Conservation (phyloP, 305 asterid species). For the Caryopteris hybrid region DNA sequence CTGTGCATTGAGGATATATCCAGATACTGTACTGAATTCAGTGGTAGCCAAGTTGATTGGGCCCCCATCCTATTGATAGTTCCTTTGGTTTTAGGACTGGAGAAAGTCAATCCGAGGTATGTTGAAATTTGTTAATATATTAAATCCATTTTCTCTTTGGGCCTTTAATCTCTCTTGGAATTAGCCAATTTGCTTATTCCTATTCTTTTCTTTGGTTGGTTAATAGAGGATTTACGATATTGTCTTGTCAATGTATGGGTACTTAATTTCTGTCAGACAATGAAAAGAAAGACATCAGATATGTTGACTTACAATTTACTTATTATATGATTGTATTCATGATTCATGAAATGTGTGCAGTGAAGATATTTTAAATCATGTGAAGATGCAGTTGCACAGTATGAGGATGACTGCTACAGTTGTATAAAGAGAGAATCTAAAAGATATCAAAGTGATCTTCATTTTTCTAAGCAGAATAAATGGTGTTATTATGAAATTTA, state of each 20-base stretch:
- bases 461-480: neutral
- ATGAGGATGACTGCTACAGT: neutral
- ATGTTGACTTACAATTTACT: neutral
- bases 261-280: neutral
- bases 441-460: neutral
- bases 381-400: neutral
- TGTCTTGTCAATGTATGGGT: neutral
- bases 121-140: too few relatives aligned
- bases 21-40: slow-evolving; percentile 46
- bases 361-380: neutral
- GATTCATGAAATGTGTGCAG: neutral
- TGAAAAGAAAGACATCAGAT: neutral
- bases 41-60: slow-evolving; percentile 53
- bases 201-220: neutral
- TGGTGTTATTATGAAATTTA: neutral
- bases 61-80: slow-evolving; percentile 74
- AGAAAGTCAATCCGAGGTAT: slow-evolving; percentile 91
- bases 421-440: neutral
- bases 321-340: neutral
- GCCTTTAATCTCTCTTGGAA: neutral
- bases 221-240: neutral
- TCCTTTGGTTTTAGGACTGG: slow-evolving; percentile 96
- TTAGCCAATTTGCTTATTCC: neutral
- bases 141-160: neutral
- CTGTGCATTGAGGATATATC: slow-evolving; percentile 68